Evolutionary conservation across 164 flowering plant species (phyloP), one percentile per base, ranked within the genome.

Genomic region (Liriodendron chinense): DNA sequence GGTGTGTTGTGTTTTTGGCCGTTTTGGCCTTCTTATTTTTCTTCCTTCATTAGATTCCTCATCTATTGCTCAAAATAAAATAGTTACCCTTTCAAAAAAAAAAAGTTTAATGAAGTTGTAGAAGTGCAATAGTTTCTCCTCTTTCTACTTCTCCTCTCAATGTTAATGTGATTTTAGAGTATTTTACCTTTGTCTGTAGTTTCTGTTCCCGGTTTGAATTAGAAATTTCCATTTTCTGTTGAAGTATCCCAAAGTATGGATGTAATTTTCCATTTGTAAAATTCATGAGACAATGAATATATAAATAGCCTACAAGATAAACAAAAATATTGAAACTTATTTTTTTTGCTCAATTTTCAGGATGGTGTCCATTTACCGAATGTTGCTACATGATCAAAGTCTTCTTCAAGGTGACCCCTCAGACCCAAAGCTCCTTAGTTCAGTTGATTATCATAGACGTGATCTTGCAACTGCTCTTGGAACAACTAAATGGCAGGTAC

Each of bases 401-500:
- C 86, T 85, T 84, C 72, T 80, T 71, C 80, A 77, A 49, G 81
- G 71, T 23, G 83, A 78, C 18, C 74, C 74, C 74, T 69, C 85
- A 28, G 89, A 83, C 43, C 74, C 70, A 21, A 86, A 74, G 83
- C 77, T 88, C 23, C 84, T 80, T 68, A 53, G 71, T 49, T 81
- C 86, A 61, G 78, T 88, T 21, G 85, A 85, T 1, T 83, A 79
- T 81, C 89, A 87, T 81, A 78, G 68, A 72, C 88, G 89, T 23
- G 89, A 87, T 82, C 85, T 88, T 78, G 80, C 79, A 65, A 88
- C 89, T 71, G 83, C 83, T 18, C 80, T 88, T 56, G 91, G 82
- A 75, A 88, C 91, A 68, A 83, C 87, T 70, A 88, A 84, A 80
- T 88, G 91, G 89, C 91, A 88, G 89, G 91, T 87, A 74, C 28